Percentiles rank a stretch among this genome's conserved stretches.
Evolutionary conservation across 2,329 filamentous ascomycete genomes (phyloP).

Genomic region (Podosphaera fusca): DNA sequence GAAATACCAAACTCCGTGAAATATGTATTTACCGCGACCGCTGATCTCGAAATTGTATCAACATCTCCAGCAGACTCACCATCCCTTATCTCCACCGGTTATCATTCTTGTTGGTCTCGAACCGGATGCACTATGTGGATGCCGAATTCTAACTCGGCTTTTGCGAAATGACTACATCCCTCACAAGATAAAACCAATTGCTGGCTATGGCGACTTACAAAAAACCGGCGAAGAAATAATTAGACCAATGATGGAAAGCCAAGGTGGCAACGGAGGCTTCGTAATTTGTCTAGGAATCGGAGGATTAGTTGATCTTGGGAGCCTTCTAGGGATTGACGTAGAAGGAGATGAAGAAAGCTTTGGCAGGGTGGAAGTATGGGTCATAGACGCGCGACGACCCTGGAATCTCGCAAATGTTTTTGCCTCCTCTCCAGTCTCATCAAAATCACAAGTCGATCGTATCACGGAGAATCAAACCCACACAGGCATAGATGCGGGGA

Average conservation of each 20-base stretch:
- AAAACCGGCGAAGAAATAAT: constrained; percentile 60
- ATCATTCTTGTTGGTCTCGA: constrained; percentile 83
- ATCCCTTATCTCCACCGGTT: constrained; percentile 77
- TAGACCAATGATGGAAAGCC: constrained; percentile 61
- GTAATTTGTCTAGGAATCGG: constrained; percentile 86
- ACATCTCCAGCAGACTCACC: constrained; percentile 65
- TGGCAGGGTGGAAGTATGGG: constrained; percentile 82
- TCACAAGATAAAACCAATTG: constrained; percentile 88
- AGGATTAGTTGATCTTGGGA: constrained; percentile 69
- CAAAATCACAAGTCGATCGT: constrained; percentile 22
- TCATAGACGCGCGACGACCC: constrained; percentile 72
- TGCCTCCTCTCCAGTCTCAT: constrained; percentile 37
- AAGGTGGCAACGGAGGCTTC: constrained; percentile 67
- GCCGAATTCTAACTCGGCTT: constrained; percentile 78
- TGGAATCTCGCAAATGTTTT: constrained; percentile 94
- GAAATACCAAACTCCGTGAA: not conserved
- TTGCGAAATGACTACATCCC: constrained; percentile 93
- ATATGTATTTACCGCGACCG: constrained; percentile 83
- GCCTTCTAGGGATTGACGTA: constrained; percentile 50
- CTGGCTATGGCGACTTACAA: constrained; percentile 75
- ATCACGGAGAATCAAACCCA: constrained; percentile 24
- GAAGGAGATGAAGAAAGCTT: constrained; percentile 43
- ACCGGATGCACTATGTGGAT: constrained; percentile 85
- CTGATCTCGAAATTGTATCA: constrained; percentile 80
- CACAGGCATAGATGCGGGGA: constrained; percentile 47